Base-by-base conservation (phyloP, 163 green algal species). In the Coccomyxa subellipsoidea region DNA sequence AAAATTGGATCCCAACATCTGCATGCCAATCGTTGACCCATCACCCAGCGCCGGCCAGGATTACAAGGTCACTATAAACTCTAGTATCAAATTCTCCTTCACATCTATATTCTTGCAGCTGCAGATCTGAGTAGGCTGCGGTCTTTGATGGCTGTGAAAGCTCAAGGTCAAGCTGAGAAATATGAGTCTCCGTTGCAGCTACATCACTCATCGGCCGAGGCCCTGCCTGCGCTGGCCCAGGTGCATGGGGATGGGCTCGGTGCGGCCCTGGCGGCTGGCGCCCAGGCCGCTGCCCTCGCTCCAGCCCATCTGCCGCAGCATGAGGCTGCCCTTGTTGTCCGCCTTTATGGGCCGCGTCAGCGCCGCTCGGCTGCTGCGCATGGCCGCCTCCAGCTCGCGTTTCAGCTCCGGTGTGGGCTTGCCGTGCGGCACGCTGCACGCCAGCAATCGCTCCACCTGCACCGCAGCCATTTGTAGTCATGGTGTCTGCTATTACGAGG, bases 241-340 rank as follows among this genome's bases (percentile, higher is more conserved):
- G 32, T 39, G 34, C 32, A 77, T 18, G 23, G 71, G 71, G 18
- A 77, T 31, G 1, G 71, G 71, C 71, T 77, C 71, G 1, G 35
- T 77, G 10, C 32, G 39, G 1, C 71, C 71, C 32, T 77, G 71
- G n/a, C 32, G 1, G 23, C 8, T 18, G 12, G 35, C 31, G 23
- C 71, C 71, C 31, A 77, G 35, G 35, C 71, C 71, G 21, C n/a
- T 47, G 71, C 71, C 71, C 32, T 77, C 34, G n/a, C 27, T 38
- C 71, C 71, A 77, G 71, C 71, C 71, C 71, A 77, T 77, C 35
- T 77, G 71, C 32, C 27, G 21, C 18, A 77, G 35, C 71, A 77
- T 38, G 34, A 53, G 31, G 71, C 71, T 77, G 71, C 71, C 71
- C 32, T 77, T 77, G 71, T 77, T 77, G 31, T 31, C 7, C 8